Conservation (phyloP, 768 basidiomycete genomes). For the Mycena vulgaris region DNA sequence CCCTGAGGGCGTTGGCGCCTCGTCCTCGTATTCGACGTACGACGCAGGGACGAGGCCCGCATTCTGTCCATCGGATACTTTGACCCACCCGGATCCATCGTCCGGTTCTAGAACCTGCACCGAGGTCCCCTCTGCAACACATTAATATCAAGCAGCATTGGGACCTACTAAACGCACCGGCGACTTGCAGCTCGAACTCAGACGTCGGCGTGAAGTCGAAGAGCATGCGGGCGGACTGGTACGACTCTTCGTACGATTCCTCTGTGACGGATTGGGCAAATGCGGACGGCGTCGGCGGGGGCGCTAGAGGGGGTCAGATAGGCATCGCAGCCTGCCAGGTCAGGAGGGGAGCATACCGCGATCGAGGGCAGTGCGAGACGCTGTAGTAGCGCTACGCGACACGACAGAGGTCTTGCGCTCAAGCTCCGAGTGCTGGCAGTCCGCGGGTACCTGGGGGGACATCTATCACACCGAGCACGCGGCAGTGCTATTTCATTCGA, state of each 20-base stretch:
- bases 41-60: constrained; percentile 90
- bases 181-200: constrained; percentile 81
- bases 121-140: constrained; percentile 67
- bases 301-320: constrained; percentile 3
- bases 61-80: constrained; percentile 70
- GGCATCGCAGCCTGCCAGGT: not conserved
- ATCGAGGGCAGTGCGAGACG: constrained; percentile 37
- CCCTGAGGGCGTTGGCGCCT: constrained; percentile 35
- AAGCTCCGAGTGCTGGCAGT: constrained; percentile 64
- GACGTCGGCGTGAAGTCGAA: constrained; percentile 85
- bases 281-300: constrained; percentile 68
- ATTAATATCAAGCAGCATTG: constrained; percentile 29
- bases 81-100: constrained; percentile 91
- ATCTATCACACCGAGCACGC: constrained; percentile 10
- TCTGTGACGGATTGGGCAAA: constrained; percentile 62
- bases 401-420: constrained; percentile 44
- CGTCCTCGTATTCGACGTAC: constrained; percentile 62
- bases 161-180: constrained; percentile 59
- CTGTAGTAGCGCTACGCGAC: constrained; percentile 43
- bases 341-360: constrained; percentile 17
- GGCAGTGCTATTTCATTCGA: constrained; percentile 24
- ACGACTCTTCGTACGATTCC: constrained; percentile 58
- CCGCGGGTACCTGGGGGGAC: constrained; percentile 76
- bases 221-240: constrained; percentile 72
- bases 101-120: constrained; percentile 85